Percentiles rank a stretch among this genome's conserved stretches.
phyloP scores from a whole-genome alignment of 2,329 filamentous ascomycete species.

The Scolecobasidium constrictum region DNA sequence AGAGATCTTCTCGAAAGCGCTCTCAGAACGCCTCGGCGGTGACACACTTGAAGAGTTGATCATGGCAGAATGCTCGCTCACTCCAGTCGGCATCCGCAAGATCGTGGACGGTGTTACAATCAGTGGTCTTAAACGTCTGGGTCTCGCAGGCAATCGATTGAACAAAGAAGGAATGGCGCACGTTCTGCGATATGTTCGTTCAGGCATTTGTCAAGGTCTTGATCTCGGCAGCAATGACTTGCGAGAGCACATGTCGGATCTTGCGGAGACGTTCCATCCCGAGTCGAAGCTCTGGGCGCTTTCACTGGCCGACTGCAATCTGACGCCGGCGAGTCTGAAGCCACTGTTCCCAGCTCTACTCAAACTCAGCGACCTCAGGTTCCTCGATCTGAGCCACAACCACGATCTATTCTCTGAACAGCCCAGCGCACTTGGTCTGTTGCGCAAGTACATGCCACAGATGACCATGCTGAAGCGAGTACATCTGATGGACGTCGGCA shows the following conservation, averaged over 20 bases:
- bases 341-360: constrained; percentile 64
- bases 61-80: constrained; percentile 67
- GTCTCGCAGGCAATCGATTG: constrained; percentile 73
- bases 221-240: constrained; percentile 81
- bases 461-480: constrained; percentile 69
- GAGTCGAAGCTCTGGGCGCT: constrained; percentile 61
- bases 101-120: constrained; percentile 75
- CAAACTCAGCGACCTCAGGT: constrained; percentile 63
- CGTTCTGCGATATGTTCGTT: constrained; percentile 63
- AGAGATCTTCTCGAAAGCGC: constrained; percentile 59
- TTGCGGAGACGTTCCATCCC: constrained; percentile 41
- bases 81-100: constrained; percentile 56
- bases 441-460: constrained; percentile 78
- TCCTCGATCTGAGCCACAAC: constrained; percentile 89
- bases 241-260: constrained; percentile 30
- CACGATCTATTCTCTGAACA: constrained; percentile 63
- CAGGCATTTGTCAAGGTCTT: constrained; percentile 72
- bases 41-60: constrained; percentile 71
- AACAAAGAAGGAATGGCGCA: constrained; percentile 64
- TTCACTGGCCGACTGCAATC: constrained; percentile 74
- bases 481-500: constrained; percentile 72
- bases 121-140: constrained; percentile 67
- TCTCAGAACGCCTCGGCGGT: constrained; percentile 67
- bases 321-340: constrained; percentile 62
- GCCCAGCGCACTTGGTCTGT: constrained; percentile 60